A percentile compares a stretch with the other conserved stretches of the same genome.
phyloP scores from a whole-genome alignment of 2,329 filamentous ascomycete genomes.

The Fusarium denticulatum region DNA sequence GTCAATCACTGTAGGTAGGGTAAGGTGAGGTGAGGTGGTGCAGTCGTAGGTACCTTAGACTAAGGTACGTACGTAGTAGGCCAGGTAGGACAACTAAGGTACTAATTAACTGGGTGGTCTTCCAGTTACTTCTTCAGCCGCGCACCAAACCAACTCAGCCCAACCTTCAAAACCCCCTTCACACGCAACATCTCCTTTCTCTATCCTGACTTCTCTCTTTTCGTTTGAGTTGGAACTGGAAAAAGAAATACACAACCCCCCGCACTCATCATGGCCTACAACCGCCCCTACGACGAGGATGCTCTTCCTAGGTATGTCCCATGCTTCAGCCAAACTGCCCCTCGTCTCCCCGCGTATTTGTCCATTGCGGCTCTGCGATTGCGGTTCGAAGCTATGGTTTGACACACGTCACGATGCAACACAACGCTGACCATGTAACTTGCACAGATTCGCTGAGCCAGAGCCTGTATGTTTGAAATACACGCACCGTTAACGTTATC shows the following conservation, averaged over 20 bases:
- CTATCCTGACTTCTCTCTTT: not conserved
- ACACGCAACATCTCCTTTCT: not conserved
- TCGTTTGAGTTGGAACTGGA: not conserved
- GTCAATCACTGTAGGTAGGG: not conserved
- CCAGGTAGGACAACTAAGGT: not conserved
- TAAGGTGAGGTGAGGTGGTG: not conserved
- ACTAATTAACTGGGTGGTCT: conserved; percentile 10
- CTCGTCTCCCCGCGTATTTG: conserved; percentile 34
- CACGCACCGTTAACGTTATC: not conserved
- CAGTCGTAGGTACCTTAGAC: not conserved
- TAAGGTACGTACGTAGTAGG: not conserved
- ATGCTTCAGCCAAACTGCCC: conserved; percentile 14
- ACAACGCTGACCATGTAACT: conserved; percentile 39
- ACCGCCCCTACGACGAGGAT: conserved; percentile 91
- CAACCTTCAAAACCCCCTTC: conserved; percentile 27
- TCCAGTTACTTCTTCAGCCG: conserved; percentile 31
- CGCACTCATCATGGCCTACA: conserved; percentile 81
- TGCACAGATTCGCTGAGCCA: conserved; percentile 75
- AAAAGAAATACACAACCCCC: not conserved
- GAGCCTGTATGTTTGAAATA: conserved; percentile 65
- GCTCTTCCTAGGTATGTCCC: conserved; percentile 80
- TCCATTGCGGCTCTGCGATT: conserved; percentile 32
- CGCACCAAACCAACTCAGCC: conserved; percentile 32
- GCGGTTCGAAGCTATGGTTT: conserved; percentile 7
- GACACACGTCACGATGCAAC: conserved; percentile 19